Evolutionary conservation across 495 filamentous ascomycete genomes (phyloP).

Genomic region (Hyaloscypha variabilis): DNA sequence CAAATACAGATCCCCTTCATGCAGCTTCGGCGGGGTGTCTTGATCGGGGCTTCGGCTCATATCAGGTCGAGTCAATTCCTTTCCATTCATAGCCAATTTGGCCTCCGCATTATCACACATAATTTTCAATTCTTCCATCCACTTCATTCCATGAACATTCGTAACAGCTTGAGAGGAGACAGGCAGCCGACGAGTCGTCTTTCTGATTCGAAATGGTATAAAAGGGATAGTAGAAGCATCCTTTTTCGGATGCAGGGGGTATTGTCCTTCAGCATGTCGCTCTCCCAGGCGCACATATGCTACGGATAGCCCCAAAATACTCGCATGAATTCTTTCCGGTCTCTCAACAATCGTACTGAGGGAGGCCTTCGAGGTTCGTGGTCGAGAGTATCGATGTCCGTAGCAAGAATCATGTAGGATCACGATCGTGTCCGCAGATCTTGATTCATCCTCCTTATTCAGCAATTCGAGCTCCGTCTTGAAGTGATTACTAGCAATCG

Average conservation of each 20-base stretch:
- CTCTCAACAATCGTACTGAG: constrained; percentile 84
- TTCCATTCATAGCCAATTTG: constrained; percentile 70
- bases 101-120: constrained; percentile 82
- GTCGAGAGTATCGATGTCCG: constrained; percentile 84
- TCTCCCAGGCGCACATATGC: constrained; percentile 88
- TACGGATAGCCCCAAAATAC: constrained; percentile 76
- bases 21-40: constrained; percentile 56
- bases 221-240: constrained; percentile 50
- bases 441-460: constrained; percentile 47
- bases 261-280: constrained; percentile 71
- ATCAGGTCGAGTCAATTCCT: constrained; percentile 70
- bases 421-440: constrained; percentile 68
- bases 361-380: constrained; percentile 64
- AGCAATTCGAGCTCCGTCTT: constrained; percentile 68
- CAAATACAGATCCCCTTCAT: constrained; percentile 87
- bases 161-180: constrained; percentile 72
- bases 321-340: constrained; percentile 88
- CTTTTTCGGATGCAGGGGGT: constrained; percentile 59
- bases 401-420: constrained; percentile 93
- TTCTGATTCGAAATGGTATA: constrained; percentile 81
- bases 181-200: constrained; percentile 65
- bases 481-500: constrained; percentile 72
- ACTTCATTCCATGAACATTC: constrained; percentile 80
- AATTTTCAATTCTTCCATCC: constrained; percentile 87
- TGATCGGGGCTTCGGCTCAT: constrained; percentile 48